A percentile compares a stretch with the other conserved stretches of the same genome.
Conservation (phyloP, 495 filamentous ascomycete genomes). For the Antarctomyces pellizariae region DNA sequence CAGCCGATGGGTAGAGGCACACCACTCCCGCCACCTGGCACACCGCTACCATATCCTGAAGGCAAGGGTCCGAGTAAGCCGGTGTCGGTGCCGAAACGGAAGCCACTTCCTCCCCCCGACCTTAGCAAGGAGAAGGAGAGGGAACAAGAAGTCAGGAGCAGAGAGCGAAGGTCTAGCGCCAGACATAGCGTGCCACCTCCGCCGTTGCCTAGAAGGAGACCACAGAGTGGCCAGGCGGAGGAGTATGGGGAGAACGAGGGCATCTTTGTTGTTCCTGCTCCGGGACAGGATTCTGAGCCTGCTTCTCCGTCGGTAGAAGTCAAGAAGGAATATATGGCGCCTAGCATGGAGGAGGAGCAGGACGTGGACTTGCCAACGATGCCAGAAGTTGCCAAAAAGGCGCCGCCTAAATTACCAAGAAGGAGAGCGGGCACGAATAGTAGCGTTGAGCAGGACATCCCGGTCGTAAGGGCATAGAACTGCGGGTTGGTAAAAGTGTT, state of each 20-base stretch:
- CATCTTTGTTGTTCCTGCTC: slow-evolving; percentile 34
- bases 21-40: slow-evolving; percentile 51
- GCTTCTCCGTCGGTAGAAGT: slow-evolving; percentile 20
- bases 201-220: slow-evolving; percentile 10
- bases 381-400: too few species aligned
- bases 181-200: slow-evolving; percentile 13
- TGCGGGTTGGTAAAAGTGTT: too few species aligned
- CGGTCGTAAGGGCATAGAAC: too few species aligned
- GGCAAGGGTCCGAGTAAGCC: slow-evolving; percentile 29
- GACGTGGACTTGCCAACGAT: too few species aligned
- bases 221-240: slow-evolving; percentile 10
- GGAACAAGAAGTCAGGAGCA: slow-evolving; percentile 9
- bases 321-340: slow-evolving; percentile 15
- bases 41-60: slow-evolving; percentile 33
- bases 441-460: too few species aligned
- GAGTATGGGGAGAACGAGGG: slow-evolving; percentile 18
- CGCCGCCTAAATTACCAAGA: too few species aligned
- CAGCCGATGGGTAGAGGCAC: slow-evolving; percentile 54
- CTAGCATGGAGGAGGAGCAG: slow-evolving; percentile 21
- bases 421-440: too few species aligned
- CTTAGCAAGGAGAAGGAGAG: slow-evolving; percentile 13
- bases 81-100: slow-evolving; percentile 34
- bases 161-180: slow-evolving; percentile 6
- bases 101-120: slow-evolving; percentile 24
- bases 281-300: slow-evolving; percentile 29